phyloP scores from a whole-genome alignment of 2,329 filamentous ascomycete genomes.

The Cytospora leucostoma region DNA sequence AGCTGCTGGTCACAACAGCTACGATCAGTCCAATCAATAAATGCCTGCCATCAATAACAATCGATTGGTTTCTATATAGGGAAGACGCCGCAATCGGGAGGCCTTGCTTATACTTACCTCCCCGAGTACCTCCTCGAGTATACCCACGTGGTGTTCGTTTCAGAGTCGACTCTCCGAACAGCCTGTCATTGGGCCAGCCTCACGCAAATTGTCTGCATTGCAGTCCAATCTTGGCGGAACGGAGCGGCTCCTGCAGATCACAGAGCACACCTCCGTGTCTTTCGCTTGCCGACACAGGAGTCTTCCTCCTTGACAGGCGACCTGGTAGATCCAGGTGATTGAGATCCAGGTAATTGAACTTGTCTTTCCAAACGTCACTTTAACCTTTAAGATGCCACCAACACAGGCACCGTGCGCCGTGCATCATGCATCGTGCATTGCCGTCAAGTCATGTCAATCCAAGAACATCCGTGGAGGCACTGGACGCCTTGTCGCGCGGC shows the following conservation, averaged over 20 bases:
- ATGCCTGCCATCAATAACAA: neutral
- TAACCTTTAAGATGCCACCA: neutral
- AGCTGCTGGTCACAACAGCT: neutral
- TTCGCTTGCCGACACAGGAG: neutral
- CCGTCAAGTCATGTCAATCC: neutral
- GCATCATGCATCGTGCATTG: neutral
- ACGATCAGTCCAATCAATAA: neutral
- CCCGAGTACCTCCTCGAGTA: slow-evolving; percentile 2
- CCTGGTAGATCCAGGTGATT: neutral
- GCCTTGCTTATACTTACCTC: slow-evolving; percentile 4
- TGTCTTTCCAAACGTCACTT: neutral
- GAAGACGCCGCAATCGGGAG: neutral
- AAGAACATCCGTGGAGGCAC: neutral
- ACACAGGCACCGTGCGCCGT: slow-evolving; percentile 6
- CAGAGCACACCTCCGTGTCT: neutral
- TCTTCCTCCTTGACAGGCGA: neutral
- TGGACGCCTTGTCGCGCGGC: slow-evolving; percentile 22
- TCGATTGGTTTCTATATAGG: neutral
- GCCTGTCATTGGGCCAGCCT: slow-evolving; percentile 7
- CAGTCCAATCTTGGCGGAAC: slow-evolving; percentile 1
- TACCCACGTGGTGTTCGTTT: slow-evolving; percentile 20
- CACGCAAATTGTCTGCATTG: neutral
- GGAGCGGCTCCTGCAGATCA: slow-evolving; percentile 14
- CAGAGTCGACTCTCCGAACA: slow-evolving; percentile 6
- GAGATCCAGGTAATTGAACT: neutral